Base-by-base conservation (phyloP, 257 asterid genomes). In the Capsicum pubescens region DNA sequence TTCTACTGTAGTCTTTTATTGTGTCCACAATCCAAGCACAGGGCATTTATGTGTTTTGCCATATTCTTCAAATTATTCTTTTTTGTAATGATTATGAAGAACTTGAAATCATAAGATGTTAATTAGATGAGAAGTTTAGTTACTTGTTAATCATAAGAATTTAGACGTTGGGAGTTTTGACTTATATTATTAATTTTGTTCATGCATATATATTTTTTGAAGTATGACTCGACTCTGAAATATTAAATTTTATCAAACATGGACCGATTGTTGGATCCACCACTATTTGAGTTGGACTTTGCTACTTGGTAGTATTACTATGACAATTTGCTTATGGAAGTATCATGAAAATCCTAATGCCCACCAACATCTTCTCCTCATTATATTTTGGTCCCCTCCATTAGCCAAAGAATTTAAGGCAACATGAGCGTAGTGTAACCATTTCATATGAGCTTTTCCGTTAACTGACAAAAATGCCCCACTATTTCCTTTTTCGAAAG, bases 401-500 rank as follows among this genome's bases (percentile, higher is more conserved):
- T 85, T 83, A 80, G 19, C 84, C 88, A 60, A 81, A 87, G 67
- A 83, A 78, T 82, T 85, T 78, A 78, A 78, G 76, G 71, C 87
- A 86, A 84, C 9, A 56, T 56, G 61, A 56, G 61, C 78, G 39
- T 42, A 69, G 32, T 64, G 69, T 84, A 84, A 87, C 86, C 84
- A 84, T 82, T 82, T 87, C 86, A 83, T 79, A 76, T 74, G 69
- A 77, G 74, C 77, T 86, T 84, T 82, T 78, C 54, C 84, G 52
- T 6, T 84, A 85, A 82, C 84, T 78, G 74, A 87, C 89, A 85
- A 85, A 88, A 83, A 85, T 85, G 88, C 85, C 85, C 88, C 88
- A 85, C 88, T 85, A 79, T 72, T 82, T 83, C 80, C 87, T 81
- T 81, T 81, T 46, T 9, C 36, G n/a, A 42, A 85, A 83, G 86